Percentiles rank a stretch among this genome's conserved stretches.
Evolutionary conservation across 176 grass and related monocot species (phyloP).

Genomic region (Zoysia pacifica): DNA sequence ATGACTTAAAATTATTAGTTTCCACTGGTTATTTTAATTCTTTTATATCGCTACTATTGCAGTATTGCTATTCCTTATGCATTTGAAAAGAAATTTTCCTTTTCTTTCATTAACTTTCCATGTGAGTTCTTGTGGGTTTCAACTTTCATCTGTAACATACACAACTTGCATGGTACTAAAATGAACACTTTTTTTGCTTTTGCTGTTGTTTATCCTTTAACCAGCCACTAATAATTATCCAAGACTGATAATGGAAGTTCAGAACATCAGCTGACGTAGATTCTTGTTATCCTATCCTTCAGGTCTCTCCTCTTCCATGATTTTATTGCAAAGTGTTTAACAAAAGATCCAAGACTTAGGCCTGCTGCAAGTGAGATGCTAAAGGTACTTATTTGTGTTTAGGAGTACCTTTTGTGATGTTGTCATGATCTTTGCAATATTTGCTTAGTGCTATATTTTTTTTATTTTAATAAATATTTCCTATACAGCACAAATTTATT

Average conservation of each 20-base stretch:
- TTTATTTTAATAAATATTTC: background rate
- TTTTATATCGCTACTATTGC: background rate
- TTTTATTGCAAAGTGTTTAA: slow-evolving; percentile 99
- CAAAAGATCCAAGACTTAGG: slow-evolving; percentile 94
- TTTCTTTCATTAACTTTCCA: background rate
- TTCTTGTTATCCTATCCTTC: slow-evolving; percentile 38
- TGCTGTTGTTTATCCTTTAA: background rate
- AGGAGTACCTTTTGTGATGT: slow-evolving; percentile 1
- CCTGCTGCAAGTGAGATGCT: slow-evolving; percentile 92
- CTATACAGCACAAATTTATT: slow-evolving; percentile 91
- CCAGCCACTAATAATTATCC: slow-evolving; percentile 7
- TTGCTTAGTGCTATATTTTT: slow-evolving; percentile 25
- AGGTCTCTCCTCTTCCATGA: slow-evolving; percentile 99
- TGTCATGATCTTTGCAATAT: slow-evolving; percentile 36
- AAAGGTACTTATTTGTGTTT: slow-evolving; percentile 65
- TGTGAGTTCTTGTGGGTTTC: background rate
- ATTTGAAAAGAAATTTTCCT: background rate
- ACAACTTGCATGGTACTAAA: background rate
- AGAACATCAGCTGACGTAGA: slow-evolving; percentile 14
- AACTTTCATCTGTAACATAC: background rate
- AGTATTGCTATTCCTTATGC: background rate
- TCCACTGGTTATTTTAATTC: background rate
- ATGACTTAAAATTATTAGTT: background rate
- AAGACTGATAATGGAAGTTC: slow-evolving; percentile 20
- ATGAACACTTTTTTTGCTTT: background rate